A percentile compares a stretch with the other conserved stretches of the same genome.
Conservation (phyloP, 768 basidiomycete genomes). For the Mycena latifolia region DNA sequence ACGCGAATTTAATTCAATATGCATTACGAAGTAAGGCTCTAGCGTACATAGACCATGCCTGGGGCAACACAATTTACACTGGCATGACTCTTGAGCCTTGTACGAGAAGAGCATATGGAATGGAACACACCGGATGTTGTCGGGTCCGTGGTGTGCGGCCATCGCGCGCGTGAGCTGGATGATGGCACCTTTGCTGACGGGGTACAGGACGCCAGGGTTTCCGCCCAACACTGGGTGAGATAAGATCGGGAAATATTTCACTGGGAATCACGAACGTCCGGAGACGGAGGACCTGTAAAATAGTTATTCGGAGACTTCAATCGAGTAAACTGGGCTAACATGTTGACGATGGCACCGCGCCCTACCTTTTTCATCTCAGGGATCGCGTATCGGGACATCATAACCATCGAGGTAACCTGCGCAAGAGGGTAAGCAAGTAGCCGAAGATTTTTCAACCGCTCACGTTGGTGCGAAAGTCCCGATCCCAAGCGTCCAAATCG, state of each 20-base stretch:
- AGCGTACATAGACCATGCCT: slow-evolving; percentile 51
- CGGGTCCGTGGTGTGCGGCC: slow-evolving; percentile 56
- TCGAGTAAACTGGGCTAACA: slow-evolving; percentile 27
- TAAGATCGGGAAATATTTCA: not conserved
- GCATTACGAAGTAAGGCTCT: not conserved
- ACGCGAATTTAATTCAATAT: not conserved
- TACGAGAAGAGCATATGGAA: not conserved
- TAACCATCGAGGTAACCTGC: slow-evolving; percentile 56
- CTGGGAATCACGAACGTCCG: slow-evolving; percentile 20
- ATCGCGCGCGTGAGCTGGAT: slow-evolving; percentile 60
- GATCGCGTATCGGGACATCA: slow-evolving; percentile 57
- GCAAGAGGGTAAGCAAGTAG: too few relatives aligned
- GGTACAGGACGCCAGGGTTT: slow-evolving; percentile 54
- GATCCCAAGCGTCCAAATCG: slow-evolving; percentile 50
- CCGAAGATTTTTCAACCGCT: not conserved
- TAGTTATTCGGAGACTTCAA: not conserved
- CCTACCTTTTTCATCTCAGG: slow-evolving; percentile 57
- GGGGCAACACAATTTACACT: slow-evolving; percentile 18
- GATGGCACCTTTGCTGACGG: slow-evolving; percentile 57
- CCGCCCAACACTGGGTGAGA: slow-evolving; percentile 43
- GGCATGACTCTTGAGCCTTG: not conserved
- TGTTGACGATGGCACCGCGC: slow-evolving; percentile 56
- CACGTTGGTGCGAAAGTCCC: slow-evolving; percentile 42
- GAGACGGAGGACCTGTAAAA: slow-evolving; percentile 26
- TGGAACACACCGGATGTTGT: slow-evolving; percentile 52